phyloP scores from a whole-genome alignment of 352 stramenopile species.

The Globisporangium barbulae region DNA sequence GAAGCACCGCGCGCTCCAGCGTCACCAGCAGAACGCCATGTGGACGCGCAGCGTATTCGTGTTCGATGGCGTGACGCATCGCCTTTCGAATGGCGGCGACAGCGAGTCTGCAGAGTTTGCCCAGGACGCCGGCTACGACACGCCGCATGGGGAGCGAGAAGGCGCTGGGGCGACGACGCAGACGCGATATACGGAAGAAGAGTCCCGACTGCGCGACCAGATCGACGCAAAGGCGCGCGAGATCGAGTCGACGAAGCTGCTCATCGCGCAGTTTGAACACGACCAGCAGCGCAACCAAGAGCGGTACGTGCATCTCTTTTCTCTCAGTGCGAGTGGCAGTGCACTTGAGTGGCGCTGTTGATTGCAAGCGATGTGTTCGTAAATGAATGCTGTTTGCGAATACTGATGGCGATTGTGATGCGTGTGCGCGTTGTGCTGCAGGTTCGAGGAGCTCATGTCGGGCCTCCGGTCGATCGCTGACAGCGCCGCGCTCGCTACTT shows the following conservation, averaged over 20 bases:
- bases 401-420: background rate
- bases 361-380: background rate
- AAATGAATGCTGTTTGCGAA: background rate
- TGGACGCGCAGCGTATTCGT: slow-evolving; percentile 42
- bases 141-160: background rate
- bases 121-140: background rate
- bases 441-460: slow-evolving; percentile 31
- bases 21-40: slow-evolving; percentile 59
- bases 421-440: slow-evolving; percentile 7
- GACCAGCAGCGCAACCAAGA: slow-evolving; percentile 21
- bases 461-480: slow-evolving; percentile 23
- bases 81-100: slow-evolving; percentile 3
- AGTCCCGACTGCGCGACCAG: slow-evolving; percentile 4
- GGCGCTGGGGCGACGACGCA: background rate
- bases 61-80: slow-evolving; percentile 16
- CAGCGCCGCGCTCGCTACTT: slow-evolving; percentile 22
- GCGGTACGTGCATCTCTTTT: slow-evolving; percentile 17
- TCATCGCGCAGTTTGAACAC: slow-evolving; percentile 17
- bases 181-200: background rate
- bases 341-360: too few species aligned
- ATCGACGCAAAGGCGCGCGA: slow-evolving; percentile 11
- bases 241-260: slow-evolving; percentile 15
- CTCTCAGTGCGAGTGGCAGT: background rate
- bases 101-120: background rate
- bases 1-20: slow-evolving; percentile 56